These are phyloP conservation scores for Moesziomyces parantarcticus DNA, from an alignment of 1,284 basidiomycete species.

Conservation along the genomic window DNA sequence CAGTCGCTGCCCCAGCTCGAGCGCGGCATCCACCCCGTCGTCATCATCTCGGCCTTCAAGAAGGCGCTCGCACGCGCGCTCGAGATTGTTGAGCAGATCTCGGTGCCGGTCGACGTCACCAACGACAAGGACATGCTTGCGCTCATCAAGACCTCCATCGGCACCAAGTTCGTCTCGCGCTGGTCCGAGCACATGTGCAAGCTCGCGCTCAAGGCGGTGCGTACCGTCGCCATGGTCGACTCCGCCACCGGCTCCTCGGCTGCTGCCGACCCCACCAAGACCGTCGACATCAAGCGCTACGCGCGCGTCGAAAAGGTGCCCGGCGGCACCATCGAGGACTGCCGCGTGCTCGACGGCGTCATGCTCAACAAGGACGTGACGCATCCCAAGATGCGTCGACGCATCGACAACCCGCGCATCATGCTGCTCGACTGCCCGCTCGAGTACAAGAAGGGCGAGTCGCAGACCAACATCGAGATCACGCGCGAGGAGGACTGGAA, in stretches of 20 bases:
- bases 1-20: slow-evolving; percentile 92
- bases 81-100: slow-evolving; percentile 85
- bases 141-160: slow-evolving; percentile 97
- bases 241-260: slow-evolving; percentile 41
- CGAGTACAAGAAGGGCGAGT: slow-evolving; percentile 99
- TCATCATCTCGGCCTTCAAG: slow-evolving; percentile 98
- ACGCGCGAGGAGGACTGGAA: slow-evolving; percentile 94
- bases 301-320: slow-evolving; percentile 97
- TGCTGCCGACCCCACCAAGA: slow-evolving; percentile 65
- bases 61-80: slow-evolving; percentile 92
- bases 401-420: slow-evolving; percentile 90
- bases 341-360: slow-evolving; percentile 85
- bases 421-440: slow-evolving; percentile 93
- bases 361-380: slow-evolving; percentile 99
- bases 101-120: slow-evolving; percentile 86
- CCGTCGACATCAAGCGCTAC: slow-evolving; percentile 97
- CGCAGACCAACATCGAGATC: slow-evolving; percentile 98
- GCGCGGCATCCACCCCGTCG: slow-evolving; percentile 96
- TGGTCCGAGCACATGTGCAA: slow-evolving; percentile 98
- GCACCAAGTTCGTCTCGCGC: slow-evolving; percentile 96
- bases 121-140: slow-evolving; percentile 93
- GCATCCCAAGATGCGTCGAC: slow-evolving; percentile 93
- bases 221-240: slow-evolving; percentile 77
- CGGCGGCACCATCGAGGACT: slow-evolving; percentile 96
- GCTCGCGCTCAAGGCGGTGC: slow-evolving; percentile 90